These are phyloP conservation scores for Xylaria longipes DNA, from an alignment of 495 filamentous ascomycete genomes.

Conservation along the genomic window DNA sequence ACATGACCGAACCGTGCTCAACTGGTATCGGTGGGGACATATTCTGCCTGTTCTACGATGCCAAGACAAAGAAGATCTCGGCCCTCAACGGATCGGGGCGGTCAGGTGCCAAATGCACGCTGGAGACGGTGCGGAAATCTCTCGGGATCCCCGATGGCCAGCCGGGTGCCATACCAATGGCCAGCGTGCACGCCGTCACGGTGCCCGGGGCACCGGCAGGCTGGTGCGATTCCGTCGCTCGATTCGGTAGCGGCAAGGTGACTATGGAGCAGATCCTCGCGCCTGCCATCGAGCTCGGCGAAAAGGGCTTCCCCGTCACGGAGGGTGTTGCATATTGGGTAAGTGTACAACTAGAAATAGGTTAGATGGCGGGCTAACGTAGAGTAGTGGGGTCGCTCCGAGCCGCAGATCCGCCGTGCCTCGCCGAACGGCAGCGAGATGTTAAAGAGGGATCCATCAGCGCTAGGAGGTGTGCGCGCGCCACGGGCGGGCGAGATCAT, in stretches of 20 bases:
- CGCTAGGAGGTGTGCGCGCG: slow-evolving; percentile 67
- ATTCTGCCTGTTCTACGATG: slow-evolving; percentile 95
- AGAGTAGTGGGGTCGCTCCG: slow-evolving; percentile 37
- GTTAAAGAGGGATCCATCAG: slow-evolving; percentile 73
- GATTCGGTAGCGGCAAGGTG: slow-evolving; percentile 88
- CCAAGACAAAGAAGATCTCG: slow-evolving; percentile 78
- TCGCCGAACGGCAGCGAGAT: slow-evolving; percentile 87
- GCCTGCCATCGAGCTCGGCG: slow-evolving; percentile 85
- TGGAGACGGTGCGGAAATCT: slow-evolving; percentile 71
- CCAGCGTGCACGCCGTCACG: slow-evolving; percentile 79
- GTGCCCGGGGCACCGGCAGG: slow-evolving; percentile 92
- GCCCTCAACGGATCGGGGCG: slow-evolving; percentile 93
- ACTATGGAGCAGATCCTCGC: slow-evolving; percentile 76
- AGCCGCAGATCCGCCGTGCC: slow-evolving; percentile 62
- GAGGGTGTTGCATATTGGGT: slow-evolving; percentile 77
- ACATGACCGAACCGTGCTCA: slow-evolving; percentile 90
- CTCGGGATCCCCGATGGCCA: slow-evolving; percentile 70
- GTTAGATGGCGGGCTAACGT: background rate
- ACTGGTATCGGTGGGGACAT: slow-evolving; percentile 99
- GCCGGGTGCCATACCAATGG: slow-evolving; percentile 71
- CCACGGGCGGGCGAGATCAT: slow-evolving; percentile 87
- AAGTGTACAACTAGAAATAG: slow-evolving; percentile 48
- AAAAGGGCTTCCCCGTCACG: slow-evolving; percentile 88
- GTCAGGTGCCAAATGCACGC: slow-evolving; percentile 69
- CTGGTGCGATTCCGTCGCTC: slow-evolving; percentile 91